Conservation (phyloP, 257 asterid species). For the Solanum raphanifolium region DNA sequence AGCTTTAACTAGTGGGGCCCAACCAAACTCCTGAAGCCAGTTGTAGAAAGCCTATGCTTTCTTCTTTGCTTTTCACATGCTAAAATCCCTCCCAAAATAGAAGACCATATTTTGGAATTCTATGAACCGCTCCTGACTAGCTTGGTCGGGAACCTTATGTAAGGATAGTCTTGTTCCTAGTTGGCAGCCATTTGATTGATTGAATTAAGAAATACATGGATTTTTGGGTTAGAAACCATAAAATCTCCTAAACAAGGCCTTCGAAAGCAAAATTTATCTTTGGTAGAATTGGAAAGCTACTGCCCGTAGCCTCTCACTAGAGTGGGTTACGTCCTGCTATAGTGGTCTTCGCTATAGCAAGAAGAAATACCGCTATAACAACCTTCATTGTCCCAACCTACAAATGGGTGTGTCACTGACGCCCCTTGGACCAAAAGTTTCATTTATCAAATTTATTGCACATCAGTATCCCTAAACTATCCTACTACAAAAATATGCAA, state of each 20-base stretch:
- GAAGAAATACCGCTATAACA: too few species aligned
- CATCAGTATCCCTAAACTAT: too few species aligned
- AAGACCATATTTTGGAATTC: too few species aligned
- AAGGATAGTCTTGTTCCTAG: background rate
- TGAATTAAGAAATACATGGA: background rate
- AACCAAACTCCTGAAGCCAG: background rate
- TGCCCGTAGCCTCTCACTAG: background rate
- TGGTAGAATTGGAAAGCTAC: background rate
- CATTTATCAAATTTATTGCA: too few species aligned
- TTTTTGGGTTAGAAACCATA: too few species aligned
- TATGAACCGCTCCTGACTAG: background rate
- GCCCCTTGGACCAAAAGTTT: too few species aligned
- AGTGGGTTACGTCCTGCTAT: background rate
- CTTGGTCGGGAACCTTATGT: background rate
- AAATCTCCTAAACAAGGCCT: background rate
- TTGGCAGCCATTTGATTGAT: background rate
- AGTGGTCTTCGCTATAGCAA: too few species aligned
- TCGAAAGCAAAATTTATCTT: background rate
- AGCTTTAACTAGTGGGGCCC: background rate
- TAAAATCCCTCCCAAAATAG: too few species aligned
- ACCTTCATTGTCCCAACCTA: too few species aligned
- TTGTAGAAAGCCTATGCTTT: background rate
- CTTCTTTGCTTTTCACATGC: background rate
- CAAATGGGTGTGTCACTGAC: too few species aligned
- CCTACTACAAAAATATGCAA: too few species aligned